Conservation (phyloP, 164 flowering plant genomes). For the Hamamelis virginiana region DNA sequence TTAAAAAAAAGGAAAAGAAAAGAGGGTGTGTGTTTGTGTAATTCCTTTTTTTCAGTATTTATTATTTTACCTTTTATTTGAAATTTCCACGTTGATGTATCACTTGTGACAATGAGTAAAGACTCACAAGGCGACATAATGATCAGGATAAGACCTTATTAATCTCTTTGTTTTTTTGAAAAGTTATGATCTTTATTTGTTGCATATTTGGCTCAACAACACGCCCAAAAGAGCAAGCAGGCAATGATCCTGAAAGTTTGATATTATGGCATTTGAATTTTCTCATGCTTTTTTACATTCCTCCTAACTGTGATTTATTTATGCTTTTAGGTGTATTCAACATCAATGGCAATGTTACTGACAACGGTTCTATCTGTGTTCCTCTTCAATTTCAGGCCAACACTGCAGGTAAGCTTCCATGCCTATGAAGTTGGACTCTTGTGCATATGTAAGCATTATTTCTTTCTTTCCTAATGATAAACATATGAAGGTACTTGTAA, state of each 20-base stretch:
- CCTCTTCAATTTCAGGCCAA: constrained; percentile 81
- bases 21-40: too few species aligned
- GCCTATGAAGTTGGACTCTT: not conserved
- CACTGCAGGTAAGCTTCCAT: constrained; percentile 67
- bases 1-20: too few species aligned
- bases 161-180: too few species aligned
- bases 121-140: too few species aligned
- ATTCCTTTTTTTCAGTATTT: not conserved
- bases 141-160: too few species aligned
- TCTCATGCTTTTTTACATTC: not conserved
- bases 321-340: constrained; percentile 74
- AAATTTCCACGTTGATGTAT: not conserved
- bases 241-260: too few species aligned
- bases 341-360: constrained; percentile 97
- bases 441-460: not conserved
- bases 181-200: too few species aligned
- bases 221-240: too few species aligned
- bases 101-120: not conserved
- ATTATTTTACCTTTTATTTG: not conserved
- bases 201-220: too few species aligned
- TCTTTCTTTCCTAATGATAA: not conserved
- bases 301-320: not conserved
- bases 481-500: too few species aligned
- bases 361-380: constrained; percentile 79
- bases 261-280: not conserved